Base-by-base conservation (phyloP, 441 rosid species). In the Euphorbia celastroides region DNA sequence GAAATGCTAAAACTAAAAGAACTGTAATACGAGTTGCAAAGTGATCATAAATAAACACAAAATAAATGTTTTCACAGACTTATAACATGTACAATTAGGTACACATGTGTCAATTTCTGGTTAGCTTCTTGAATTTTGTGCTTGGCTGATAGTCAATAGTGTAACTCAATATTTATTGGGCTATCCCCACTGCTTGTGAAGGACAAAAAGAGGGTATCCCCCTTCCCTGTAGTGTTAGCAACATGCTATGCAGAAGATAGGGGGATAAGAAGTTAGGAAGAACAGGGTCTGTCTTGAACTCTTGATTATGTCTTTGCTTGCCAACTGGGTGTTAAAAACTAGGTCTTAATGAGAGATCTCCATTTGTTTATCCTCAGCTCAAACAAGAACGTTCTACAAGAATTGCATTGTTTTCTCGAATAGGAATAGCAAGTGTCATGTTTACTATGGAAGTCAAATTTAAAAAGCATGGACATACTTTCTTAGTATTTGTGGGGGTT, bases 261-360 rank as follows among this genome's bases (percentile, higher is more conserved):
- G 50, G n/a, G 50, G 50, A 44, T 44, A 44, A 44, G n/a, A 44
- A 44, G 50, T 44, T 44, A 44, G 50, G 50, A 44, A 44, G 50
- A 2, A 44, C 12, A 2, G 17, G 14, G 3, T n/a, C 1, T 44
- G 50, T 44, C 50, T 44, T 44, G 50, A 44, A 2, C n/a, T n/a
- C n/a, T n/a, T n/a, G n/a, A n/a, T 44, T 44, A 0, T 44, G 50
- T 44, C 50, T 44, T 44, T 5, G 12, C 17, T 12, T 41, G 50
- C 14, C 13, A 44, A 19, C 50, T 44, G 50, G 50, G 50, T 11
- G 50, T 38, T 38, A 14, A 14, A 3, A 38, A 38, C 44, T 38
- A 38, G 44, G 44, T 38, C 12, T 10, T 38, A 38, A 38, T 44
- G 3, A 14, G 50, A 44, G 50, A 44, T 44, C 50, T 44, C 12